These are phyloP conservation scores for Camelina neglecta DNA, from an alignment of 345 rosid genomes.

Conservation along the genomic window DNA sequence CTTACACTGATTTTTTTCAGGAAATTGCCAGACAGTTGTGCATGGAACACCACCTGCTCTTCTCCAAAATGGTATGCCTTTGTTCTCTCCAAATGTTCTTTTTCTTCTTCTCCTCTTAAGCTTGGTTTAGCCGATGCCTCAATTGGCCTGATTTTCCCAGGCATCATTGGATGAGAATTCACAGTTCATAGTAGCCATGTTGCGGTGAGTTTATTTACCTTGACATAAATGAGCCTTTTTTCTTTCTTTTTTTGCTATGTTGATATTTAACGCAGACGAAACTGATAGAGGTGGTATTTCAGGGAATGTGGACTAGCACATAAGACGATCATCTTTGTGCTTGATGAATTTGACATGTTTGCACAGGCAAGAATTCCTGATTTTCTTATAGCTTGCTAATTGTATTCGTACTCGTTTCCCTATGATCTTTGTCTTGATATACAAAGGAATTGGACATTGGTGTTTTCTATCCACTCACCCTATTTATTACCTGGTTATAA, in stretches of 20 bases:
- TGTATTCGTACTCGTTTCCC: no score
- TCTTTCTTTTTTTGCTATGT: neutral
- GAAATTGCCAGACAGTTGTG: slow-evolving; percentile 94
- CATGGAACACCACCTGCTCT: slow-evolving; percentile 72
- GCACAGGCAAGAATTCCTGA: slow-evolving; percentile 69
- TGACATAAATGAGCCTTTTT: slow-evolving; percentile 1
- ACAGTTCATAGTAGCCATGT: slow-evolving; percentile 82
- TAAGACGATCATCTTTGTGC: slow-evolving; percentile 83
- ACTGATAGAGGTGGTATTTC: slow-evolving; percentile 34
- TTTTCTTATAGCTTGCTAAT: no score
- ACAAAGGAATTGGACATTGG: neutral
- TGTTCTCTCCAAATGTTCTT: neutral
- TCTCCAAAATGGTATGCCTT: slow-evolving; percentile 81
- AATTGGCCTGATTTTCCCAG: slow-evolving; percentile 46
- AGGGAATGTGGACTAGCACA: slow-evolving; percentile 98
- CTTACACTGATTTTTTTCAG: slow-evolving; percentile 41
- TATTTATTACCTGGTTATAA: slow-evolving; percentile 19
- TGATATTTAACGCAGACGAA: slow-evolving; percentile 15
- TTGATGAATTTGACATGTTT: slow-evolving; percentile 92
- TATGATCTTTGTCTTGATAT: neutral
- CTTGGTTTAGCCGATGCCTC: slow-evolving; percentile 13
- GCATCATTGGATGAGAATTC: slow-evolving; percentile 95
- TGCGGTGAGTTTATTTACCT: slow-evolving; percentile 57
- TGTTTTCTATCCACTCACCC: slow-evolving; percentile 28
- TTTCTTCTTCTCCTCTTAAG: neutral